phyloP scores from a whole-genome alignment of 257 asterid species.

The Plantago elongata region DNA sequence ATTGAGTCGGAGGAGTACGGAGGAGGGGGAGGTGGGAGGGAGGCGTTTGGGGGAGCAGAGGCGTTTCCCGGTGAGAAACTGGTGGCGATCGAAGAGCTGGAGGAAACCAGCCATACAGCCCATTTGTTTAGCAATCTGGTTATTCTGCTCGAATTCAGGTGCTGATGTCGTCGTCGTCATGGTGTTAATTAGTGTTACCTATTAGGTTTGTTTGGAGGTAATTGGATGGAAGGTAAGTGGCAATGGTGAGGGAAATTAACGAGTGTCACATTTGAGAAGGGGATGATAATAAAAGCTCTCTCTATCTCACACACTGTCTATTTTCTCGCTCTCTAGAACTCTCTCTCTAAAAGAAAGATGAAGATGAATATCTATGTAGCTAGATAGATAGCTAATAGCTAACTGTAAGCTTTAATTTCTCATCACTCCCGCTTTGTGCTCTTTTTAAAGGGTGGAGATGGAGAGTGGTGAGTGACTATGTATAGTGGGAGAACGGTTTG shows the following conservation, averaged over 20 bases:
- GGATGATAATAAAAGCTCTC: not conserved
- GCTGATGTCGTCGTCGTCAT: constrained; percentile 34
- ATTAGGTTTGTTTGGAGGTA: no score
- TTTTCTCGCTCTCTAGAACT: no score
- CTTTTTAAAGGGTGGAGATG: constrained; percentile 42
- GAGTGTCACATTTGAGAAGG: constrained; percentile 28
- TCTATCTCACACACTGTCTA: constrained; percentile 11
- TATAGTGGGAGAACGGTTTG: constrained; percentile 25
- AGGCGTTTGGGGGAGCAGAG: constrained; percentile 56
- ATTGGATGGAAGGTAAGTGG: no score
- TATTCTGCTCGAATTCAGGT: constrained; percentile 48
- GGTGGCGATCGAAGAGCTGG: constrained; percentile 81
- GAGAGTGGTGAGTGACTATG: not conserved
- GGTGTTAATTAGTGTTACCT: no score
- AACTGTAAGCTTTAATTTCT: constrained; percentile 14
- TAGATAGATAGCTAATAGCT: no score
- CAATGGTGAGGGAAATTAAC: constrained; percentile 1
- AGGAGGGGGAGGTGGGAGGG: constrained; percentile 42
- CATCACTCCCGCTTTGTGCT: constrained; percentile 75
- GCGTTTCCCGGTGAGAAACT: constrained; percentile 54
- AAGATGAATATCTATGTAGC: no score
- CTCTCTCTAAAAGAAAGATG: no score
- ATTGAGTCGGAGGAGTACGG: constrained; percentile 25
- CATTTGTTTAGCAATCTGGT: constrained; percentile 49
- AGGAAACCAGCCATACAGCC: constrained; percentile 56